Conservation (phyloP, 2,329 filamentous ascomycete species). For the Pseudogymnoascus sp. region DNA sequence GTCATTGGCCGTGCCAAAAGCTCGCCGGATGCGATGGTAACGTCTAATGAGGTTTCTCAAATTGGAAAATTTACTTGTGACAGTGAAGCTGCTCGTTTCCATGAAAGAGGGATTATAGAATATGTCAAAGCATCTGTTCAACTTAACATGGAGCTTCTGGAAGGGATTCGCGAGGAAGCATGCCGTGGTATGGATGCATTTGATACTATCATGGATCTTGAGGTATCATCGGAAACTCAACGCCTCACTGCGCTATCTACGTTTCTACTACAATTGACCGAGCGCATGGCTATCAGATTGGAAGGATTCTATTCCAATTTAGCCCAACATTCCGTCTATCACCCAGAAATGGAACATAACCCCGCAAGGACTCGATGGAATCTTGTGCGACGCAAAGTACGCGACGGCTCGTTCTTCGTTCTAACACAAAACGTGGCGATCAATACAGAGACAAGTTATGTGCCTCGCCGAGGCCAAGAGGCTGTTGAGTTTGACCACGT, state of each 20-base stretch:
- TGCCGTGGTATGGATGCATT: constrained; percentile 49
- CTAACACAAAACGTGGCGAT: constrained; percentile 34
- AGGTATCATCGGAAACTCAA: constrained; percentile 32
- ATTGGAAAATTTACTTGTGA: constrained; percentile 43
- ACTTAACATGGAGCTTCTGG: constrained; percentile 45
- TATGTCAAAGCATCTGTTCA: constrained; percentile 42
- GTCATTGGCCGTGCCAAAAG: constrained; percentile 37
- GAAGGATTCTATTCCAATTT: constrained; percentile 45
- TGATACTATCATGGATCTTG: constrained; percentile 36
- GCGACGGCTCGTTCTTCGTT: constrained; percentile 45
- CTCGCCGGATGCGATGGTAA: constrained; percentile 37
- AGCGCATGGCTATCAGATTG: constrained; percentile 44
- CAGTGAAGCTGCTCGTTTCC: constrained; percentile 39
- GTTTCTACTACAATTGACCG: constrained; percentile 43
- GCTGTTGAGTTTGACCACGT: constrained; percentile 39
- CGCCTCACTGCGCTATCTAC: constrained; percentile 32
- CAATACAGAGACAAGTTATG: constrained; percentile 18
- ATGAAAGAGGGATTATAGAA: constrained; percentile 43
- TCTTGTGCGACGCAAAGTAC: constrained; percentile 39
- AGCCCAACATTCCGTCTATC: constrained; percentile 41
- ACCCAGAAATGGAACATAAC: constrained; percentile 43
- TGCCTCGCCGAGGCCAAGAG: constrained; percentile 26
- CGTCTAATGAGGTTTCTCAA: constrained; percentile 41
- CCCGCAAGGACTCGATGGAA: constrained; percentile 46
- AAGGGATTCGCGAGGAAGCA: constrained; percentile 44